phyloP scores from a whole-genome alignment of 2,329 filamentous ascomycete species.

The Lachnellula cervina region DNA sequence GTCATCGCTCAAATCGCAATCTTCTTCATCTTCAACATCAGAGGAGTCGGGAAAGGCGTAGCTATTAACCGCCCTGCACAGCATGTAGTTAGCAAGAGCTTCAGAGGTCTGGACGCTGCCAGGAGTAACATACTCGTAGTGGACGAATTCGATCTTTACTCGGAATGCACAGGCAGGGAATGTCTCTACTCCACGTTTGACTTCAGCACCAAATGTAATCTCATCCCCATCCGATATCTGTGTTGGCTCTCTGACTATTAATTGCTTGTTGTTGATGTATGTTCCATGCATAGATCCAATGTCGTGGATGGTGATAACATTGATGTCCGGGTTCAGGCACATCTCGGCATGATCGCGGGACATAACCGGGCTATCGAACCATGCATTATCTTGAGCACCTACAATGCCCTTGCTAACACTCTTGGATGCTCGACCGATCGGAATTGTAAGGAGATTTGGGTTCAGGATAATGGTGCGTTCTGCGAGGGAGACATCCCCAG shows the following conservation, averaged over 20 bases:
- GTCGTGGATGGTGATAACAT: slow-evolving; percentile 51
- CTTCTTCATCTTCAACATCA: slow-evolving; percentile 28
- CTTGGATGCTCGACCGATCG: slow-evolving; percentile 44
- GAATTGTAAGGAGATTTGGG: slow-evolving; percentile 10
- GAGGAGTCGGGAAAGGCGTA: slow-evolving; percentile 28
- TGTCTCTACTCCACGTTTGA: slow-evolving; percentile 42
- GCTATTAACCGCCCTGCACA: slow-evolving; percentile 15
- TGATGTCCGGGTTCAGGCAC: slow-evolving; percentile 37
- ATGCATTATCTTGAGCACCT: slow-evolving; percentile 51
- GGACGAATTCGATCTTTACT: slow-evolving; percentile 22
- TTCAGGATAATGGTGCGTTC: slow-evolving; percentile 23
- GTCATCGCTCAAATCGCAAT: slow-evolving; percentile 24
- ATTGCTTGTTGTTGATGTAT: slow-evolving; percentile 43
- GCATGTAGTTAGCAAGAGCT: slow-evolving; percentile 3
- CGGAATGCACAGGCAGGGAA: slow-evolving; percentile 30
- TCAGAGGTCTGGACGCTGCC: not conserved
- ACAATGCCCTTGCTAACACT: slow-evolving; percentile 40
- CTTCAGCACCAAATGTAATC: slow-evolving; percentile 44
- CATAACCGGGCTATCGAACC: slow-evolving; percentile 68
- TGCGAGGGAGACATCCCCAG: slow-evolving; percentile 17
- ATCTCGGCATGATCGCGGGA: slow-evolving; percentile 62
- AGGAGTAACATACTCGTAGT: slow-evolving; percentile 24
- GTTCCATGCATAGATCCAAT: slow-evolving; percentile 59
- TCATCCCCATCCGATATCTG: slow-evolving; percentile 33
- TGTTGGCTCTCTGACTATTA: slow-evolving; percentile 31